These are phyloP conservation scores for Penicillium ochrochloron DNA, from an alignment of 495 filamentous ascomycete species.

Conservation along the genomic window DNA sequence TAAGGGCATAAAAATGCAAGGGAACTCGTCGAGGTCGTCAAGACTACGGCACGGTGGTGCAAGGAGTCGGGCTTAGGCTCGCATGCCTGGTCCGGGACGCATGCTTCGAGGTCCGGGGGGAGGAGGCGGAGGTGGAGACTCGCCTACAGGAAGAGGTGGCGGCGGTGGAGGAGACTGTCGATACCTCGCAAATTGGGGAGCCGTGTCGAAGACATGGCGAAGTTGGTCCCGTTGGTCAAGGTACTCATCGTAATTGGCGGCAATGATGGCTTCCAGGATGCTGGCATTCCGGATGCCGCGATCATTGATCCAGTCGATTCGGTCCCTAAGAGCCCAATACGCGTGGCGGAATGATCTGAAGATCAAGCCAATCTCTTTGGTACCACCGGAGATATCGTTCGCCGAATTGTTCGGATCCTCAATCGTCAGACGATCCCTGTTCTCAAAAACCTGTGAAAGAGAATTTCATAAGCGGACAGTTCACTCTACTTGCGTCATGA, in stretches of 20 bases:
- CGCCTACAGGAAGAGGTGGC: constrained; percentile 27
- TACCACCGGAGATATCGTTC: constrained; percentile 89
- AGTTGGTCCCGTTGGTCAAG: constrained; percentile 62
- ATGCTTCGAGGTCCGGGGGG: constrained; percentile 25
- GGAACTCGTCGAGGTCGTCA: constrained; percentile 19
- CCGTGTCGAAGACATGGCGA: constrained; percentile 47
- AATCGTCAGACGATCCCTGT: constrained; percentile 66
- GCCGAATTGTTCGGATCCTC: constrained; percentile 82
- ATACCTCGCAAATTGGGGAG: constrained; percentile 43
- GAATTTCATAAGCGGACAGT: background rate
- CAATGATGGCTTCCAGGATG: constrained; percentile 68
- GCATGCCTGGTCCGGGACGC: background rate
- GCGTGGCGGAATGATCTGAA: constrained; percentile 67
- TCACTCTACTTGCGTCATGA: background rate
- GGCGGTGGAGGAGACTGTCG: constrained; percentile 37
- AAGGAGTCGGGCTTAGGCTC: background rate
- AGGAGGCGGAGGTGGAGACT: constrained; percentile 25
- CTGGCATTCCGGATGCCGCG: constrained; percentile 42
- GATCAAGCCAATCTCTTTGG: constrained; percentile 65
- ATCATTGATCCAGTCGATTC: constrained; percentile 13
- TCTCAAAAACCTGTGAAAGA: constrained; percentile 25
- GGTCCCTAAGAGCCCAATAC: constrained; percentile 35
- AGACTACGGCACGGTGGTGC: background rate
- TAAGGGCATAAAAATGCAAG: constrained; percentile 5
- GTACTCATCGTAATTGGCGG: constrained; percentile 74